Conservation (phyloP, 2,329 filamentous ascomycete genomes). For the Talaromyces islandicus region DNA sequence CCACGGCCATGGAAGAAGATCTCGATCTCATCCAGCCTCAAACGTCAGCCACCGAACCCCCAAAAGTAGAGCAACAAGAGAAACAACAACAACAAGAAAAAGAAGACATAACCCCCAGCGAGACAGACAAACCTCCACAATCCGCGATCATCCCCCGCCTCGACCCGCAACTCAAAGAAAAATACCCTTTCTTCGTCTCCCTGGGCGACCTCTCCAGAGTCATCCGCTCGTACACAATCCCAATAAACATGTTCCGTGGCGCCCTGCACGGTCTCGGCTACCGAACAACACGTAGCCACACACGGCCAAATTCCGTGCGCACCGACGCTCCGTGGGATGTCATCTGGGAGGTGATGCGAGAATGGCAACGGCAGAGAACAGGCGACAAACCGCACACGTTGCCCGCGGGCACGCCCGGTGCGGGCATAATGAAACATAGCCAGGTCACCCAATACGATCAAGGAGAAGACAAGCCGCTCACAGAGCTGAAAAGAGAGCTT, state of each 20-base stretch:
- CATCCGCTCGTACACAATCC: slow-evolving; percentile 71
- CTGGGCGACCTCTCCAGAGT: slow-evolving; percentile 69
- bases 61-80: neutral
- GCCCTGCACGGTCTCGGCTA: slow-evolving; percentile 79
- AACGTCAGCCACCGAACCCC: neutral
- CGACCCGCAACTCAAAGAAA: slow-evolving; percentile 48
- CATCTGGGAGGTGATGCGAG: slow-evolving; percentile 88
- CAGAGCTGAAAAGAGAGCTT: slow-evolving; percentile 31
- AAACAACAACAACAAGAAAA: neutral
- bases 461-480: slow-evolving; percentile 23
- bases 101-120: slow-evolving; percentile 10
- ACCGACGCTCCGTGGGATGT: slow-evolving; percentile 87
- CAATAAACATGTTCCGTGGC: slow-evolving; percentile 72
- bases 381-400: slow-evolving; percentile 67
- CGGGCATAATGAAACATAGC: slow-evolving; percentile 55
- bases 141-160: slow-evolving; percentile 41
- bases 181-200: slow-evolving; percentile 76
- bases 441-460: slow-evolving; percentile 18
- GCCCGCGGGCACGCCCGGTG: slow-evolving; percentile 61
- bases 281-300: slow-evolving; percentile 76
- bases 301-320: slow-evolving; percentile 82
- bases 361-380: slow-evolving; percentile 77
- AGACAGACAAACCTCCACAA: slow-evolving; percentile 4
- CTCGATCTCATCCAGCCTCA: slow-evolving; percentile 18
- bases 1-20: slow-evolving; percentile 76